Evolutionary conservation across 2,329 filamentous ascomycete genomes (phyloP).

Genomic region (Rosellinia necatrix): DNA sequence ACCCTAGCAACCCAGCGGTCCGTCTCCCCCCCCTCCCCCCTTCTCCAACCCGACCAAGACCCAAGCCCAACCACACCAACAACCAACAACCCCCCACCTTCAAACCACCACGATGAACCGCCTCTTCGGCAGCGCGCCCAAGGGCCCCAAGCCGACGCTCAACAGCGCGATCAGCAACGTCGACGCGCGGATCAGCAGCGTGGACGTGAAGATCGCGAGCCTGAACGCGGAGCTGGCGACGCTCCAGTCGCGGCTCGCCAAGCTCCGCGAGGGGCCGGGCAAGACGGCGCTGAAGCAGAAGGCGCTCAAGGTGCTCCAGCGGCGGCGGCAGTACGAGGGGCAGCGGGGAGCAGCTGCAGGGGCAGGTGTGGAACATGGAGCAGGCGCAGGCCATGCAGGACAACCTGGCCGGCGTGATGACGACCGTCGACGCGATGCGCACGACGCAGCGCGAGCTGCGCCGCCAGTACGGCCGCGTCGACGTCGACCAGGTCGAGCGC

Average conservation of each 20-base stretch:
- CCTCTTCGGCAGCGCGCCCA: constrained; percentile 87
- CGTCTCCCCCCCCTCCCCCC: neutral
- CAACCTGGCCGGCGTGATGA: constrained; percentile 98
- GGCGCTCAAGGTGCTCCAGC: constrained; percentile 90
- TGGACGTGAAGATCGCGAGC: constrained; percentile 93
- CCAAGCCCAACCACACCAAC: neutral
- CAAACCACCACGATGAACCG: constrained; percentile 73
- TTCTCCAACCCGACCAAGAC: neutral
- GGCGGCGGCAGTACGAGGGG: constrained; percentile 90
- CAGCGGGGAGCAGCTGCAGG: constrained; percentile 92
- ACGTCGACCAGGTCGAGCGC: constrained; percentile 95
- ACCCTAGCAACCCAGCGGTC: neutral
- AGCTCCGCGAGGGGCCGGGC: constrained; percentile 94
- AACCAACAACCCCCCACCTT: neutral
- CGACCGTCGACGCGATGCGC: constrained; percentile 96
- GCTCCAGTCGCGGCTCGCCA: constrained; percentile 84
- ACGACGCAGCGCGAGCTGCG: constrained; percentile 90
- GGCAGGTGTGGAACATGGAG: constrained; percentile 99
- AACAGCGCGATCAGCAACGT: constrained; percentile 74
- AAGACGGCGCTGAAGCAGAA: constrained; percentile 93
- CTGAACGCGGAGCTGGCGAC: constrained; percentile 87
- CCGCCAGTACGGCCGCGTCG: constrained; percentile 95
- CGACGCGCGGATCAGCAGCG: constrained; percentile 67
- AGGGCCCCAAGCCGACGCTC: constrained; percentile 84
- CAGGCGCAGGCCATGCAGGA: constrained; percentile 98